Conservation (phyloP, 164 flowering plant species). For the Taxillus chinensis region DNA sequence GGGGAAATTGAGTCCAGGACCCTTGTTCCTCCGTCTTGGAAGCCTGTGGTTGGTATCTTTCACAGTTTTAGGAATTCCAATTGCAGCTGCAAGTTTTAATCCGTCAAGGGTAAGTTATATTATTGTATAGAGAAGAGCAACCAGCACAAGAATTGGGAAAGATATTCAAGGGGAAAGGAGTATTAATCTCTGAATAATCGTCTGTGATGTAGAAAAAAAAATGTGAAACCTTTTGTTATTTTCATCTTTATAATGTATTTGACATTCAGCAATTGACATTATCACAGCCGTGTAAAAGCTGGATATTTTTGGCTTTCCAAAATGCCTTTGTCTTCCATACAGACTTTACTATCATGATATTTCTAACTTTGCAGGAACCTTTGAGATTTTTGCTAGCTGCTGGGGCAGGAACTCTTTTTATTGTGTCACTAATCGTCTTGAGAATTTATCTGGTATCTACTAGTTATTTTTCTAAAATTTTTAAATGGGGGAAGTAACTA, state of each 20-base stretch:
- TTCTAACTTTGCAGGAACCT: slow-evolving; percentile 63
- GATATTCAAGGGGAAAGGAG: too few relatives aligned
- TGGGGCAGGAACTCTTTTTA: slow-evolving; percentile 86
- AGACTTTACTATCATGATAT: background rate
- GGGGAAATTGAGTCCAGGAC: slow-evolving; percentile 76
- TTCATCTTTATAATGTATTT: too few relatives aligned
- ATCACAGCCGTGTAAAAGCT: too few relatives aligned
- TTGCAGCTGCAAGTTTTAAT: slow-evolving; percentile 94
- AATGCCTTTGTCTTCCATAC: background rate
- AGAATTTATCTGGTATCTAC: slow-evolving; percentile 76
- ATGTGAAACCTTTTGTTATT: background rate
- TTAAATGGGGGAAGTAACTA: too few relatives aligned
- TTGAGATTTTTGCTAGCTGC: slow-evolving; percentile 73
- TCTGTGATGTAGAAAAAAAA: background rate
- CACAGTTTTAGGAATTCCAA: slow-evolving; percentile 74
- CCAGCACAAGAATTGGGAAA: too few relatives aligned
- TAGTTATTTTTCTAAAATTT: too few relatives aligned
- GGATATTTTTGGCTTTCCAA: background rate
- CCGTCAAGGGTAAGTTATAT: slow-evolving; percentile 60
- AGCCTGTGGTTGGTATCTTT: slow-evolving; percentile 77
- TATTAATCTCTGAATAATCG: background rate
- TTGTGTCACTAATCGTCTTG: slow-evolving; percentile 71
- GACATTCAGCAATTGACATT: too few relatives aligned
- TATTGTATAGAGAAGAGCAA: background rate
- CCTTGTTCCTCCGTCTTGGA: slow-evolving; percentile 72